Evolutionary conservation across 2,329 filamentous ascomycete genomes (phyloP).

Genomic region (Albifimbria verrucaria): DNA sequence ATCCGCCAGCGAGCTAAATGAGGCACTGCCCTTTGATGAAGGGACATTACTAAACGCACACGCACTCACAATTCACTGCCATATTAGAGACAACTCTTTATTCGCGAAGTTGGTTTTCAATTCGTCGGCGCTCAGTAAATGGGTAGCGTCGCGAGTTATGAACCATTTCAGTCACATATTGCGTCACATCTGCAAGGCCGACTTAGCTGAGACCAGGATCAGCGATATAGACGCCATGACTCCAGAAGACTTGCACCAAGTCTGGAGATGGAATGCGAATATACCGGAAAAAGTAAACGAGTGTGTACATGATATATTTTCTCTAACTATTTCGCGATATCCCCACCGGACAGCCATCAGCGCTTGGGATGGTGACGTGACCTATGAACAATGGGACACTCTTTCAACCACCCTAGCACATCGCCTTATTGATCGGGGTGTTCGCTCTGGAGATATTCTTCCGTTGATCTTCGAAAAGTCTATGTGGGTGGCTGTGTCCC

Average conservation of each 20-base stretch:
- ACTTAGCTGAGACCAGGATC: too few species aligned
- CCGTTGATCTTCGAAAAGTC: constrained; percentile 12
- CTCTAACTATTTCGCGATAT: background rate
- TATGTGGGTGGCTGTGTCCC: constrained; percentile 9
- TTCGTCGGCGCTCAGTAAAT: too few species aligned
- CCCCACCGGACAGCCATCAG: background rate
- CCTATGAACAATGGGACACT: constrained; percentile 8
- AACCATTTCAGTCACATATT: too few species aligned
- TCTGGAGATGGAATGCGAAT: background rate
- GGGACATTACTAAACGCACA: too few species aligned
- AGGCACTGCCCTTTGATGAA: too few species aligned
- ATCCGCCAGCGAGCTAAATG: too few species aligned
- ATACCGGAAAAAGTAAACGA: background rate
- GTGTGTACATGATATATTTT: background rate
- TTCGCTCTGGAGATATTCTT: constrained; percentile 6
- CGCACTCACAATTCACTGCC: too few species aligned
- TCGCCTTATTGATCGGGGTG: constrained; percentile 5
- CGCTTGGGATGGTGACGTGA: constrained; percentile 5
- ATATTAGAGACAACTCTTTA: too few species aligned
- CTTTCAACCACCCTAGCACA: constrained; percentile 5
- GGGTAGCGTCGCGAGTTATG: too few species aligned
- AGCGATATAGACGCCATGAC: background rate
- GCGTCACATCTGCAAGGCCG: too few species aligned
- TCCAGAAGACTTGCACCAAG: background rate
- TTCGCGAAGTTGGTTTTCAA: too few species aligned